Evolutionary conservation across 495 filamentous ascomycete genomes (phyloP).

Genomic region (Neurospora tetrasperma): DNA sequence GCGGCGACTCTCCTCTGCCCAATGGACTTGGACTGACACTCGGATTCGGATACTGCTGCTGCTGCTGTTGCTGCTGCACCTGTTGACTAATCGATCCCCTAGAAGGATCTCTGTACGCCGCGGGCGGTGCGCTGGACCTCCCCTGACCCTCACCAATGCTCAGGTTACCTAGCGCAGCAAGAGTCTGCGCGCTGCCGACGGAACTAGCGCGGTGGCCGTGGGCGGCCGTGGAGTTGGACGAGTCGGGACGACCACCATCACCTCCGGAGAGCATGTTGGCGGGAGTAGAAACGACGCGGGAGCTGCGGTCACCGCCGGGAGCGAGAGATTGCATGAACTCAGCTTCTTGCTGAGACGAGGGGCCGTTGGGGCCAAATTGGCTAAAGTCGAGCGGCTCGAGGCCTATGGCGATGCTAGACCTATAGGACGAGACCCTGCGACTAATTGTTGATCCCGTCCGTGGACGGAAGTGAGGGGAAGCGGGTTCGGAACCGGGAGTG

Average conservation of each 20-base stretch:
- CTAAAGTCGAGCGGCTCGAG: constrained; percentile 29
- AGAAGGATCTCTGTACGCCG: neutral
- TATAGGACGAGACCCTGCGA: constrained; percentile 22
- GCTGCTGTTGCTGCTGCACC: no score
- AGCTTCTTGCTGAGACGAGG: neutral
- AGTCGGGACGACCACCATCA: neutral
- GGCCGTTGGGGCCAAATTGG: neutral
- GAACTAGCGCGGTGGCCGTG: neutral
- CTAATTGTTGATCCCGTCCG: constrained; percentile 22
- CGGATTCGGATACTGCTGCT: neutral
- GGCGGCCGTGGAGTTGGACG: neutral
- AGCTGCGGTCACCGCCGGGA: neutral
- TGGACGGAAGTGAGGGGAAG: constrained; percentile 22
- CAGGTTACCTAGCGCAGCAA: neutral
- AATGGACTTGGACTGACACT: neutral
- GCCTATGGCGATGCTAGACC: constrained; percentile 36
- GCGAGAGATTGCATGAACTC: neutral
- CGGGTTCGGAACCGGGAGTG: constrained; percentile 12
- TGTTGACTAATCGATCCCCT: neutral
- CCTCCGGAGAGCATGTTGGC: neutral
- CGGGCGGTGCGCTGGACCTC: neutral
- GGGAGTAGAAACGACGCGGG: neutral
- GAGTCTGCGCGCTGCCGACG: neutral
- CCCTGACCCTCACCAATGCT: neutral
- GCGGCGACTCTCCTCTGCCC: neutral